Evolutionary conservation across 805 yeast species (phyloP).

Genomic region (Starmerella kuoi): DNA sequence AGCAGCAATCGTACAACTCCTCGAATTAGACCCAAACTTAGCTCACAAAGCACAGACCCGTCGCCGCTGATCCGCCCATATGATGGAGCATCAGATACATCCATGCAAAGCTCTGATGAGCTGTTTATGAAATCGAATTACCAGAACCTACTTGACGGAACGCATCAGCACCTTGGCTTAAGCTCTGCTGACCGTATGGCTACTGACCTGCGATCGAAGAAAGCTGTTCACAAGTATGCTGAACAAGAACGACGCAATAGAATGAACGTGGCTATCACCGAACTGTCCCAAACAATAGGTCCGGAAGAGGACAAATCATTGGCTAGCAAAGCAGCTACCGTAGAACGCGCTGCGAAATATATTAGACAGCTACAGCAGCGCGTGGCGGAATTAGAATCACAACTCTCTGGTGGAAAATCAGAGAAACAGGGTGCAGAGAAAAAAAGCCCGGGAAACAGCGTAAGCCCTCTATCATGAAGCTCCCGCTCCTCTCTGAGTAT

Average conservation of each 20-base stretch:
- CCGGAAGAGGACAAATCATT: constrained; percentile 13
- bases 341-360: constrained; percentile 71
- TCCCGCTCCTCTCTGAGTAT: too few relatives aligned
- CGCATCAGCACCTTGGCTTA: constrained; percentile 32
- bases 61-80: constrained; percentile 6
- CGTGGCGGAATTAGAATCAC: constrained; percentile 27
- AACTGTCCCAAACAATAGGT: constrained; percentile 57
- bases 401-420: too few relatives aligned
- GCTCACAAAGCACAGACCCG: constrained; percentile 6
- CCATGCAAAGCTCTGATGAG: constrained; percentile 4
- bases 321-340: constrained; percentile 79
- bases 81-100: background rate
- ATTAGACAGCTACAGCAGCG: constrained; percentile 37
- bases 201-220: constrained; percentile 36
- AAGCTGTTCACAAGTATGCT: constrained; percentile 75
- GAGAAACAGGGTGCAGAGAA: background rate
- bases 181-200: constrained; percentile 33
- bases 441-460: background rate
- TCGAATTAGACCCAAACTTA: constrained; percentile 16
- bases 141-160: constrained; percentile 35
- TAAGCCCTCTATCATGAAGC: background rate
- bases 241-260: constrained; percentile 94
- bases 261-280: constrained; percentile 76
- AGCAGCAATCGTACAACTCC: constrained; percentile 16
- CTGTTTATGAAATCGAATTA: constrained; percentile 34